These are phyloP conservation scores for Clausena lansium DNA, from an alignment of 345 rosid species.

Conservation along the genomic window DNA sequence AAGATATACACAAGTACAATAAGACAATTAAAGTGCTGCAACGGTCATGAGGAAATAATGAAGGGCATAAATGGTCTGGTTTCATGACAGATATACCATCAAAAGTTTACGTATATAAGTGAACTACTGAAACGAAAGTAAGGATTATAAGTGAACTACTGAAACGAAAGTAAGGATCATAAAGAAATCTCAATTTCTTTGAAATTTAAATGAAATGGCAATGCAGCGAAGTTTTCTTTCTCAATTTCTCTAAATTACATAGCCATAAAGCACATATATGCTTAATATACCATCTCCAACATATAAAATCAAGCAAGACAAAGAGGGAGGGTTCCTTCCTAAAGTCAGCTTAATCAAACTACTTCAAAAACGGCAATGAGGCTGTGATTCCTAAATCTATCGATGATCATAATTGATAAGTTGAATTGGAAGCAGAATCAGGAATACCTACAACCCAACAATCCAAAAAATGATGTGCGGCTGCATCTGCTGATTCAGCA, in stretches of 20 bases:
- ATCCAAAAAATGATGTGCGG: constrained; percentile 29
- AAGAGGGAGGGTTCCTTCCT: background rate
- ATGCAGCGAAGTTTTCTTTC: background rate
- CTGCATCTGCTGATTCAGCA: constrained; percentile 31
- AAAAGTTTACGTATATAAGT: background rate
- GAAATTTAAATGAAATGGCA: background rate
- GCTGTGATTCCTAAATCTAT: constrained; percentile 13
- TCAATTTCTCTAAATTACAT: background rate
- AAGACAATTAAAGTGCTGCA: background rate
- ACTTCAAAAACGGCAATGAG: constrained; percentile 16
- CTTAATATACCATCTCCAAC: background rate
- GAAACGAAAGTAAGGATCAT: background rate
- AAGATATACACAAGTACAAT: background rate
- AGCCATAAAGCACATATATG: background rate
- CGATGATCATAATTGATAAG: background rate
- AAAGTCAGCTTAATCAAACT: background rate
- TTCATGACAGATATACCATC: background rate
- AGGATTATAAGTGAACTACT: no score
- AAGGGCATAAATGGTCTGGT: background rate
- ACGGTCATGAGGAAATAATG: constrained; percentile 1
- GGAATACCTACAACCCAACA: constrained; percentile 12
- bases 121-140: background rate
- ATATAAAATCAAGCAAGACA: background rate
- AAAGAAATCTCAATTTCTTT: background rate
- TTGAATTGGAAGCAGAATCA: background rate